Evolutionary conservation across 345 rosid species (phyloP), one percentile per base, ranked within the genome.

Genomic region (Sonneratia alba): DNA sequence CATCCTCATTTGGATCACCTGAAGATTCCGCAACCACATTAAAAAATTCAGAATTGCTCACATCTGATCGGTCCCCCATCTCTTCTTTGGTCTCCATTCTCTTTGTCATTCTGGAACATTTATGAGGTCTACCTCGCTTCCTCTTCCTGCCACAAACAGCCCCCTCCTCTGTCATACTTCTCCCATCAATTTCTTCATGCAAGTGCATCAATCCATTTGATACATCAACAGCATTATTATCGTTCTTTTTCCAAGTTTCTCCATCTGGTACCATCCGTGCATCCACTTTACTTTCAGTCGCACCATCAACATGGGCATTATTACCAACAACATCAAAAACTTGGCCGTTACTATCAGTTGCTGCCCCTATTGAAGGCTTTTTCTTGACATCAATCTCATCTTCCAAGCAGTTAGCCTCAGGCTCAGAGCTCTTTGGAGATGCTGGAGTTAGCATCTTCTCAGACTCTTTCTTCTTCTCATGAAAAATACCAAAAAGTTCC

Each of bases 401-500:
- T 36, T 12, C 24, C 19, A 42, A 12, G 24, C 13, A 13, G 47
- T 66, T 51, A 40, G 7, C 24, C 70, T 67, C 70, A 8, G 59
- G 49, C 61, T 36, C 69, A 34, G 36, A 9, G 45, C n/a, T 45
- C 36, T 18, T 27, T 18, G 16, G 51, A 51, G 68, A 72, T 36
- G 42, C 16, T 45, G 74, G 63, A 45, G 45, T 24, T 15, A 34
- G 48, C 70, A 38, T 47, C 21, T 36, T 18, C 59, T 72, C 59
- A 49, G 47, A 47, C 42, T 3, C 59, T 24, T 64, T 36, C 37
- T 27, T 27, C 32, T 72, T 67, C 65, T 51, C 71, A 67, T 24
- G 18, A 43, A 21, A 49, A 22, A 61, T 59, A 68, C 77, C 62
- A 19, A 72, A 65, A 36, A 78, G 38, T 62, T 84, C 86, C 45